These are phyloP conservation scores for Immersiporthe knoxdaviesiana DNA, from an alignment of 2,329 filamentous ascomycete genomes.

Conservation along the genomic window DNA sequence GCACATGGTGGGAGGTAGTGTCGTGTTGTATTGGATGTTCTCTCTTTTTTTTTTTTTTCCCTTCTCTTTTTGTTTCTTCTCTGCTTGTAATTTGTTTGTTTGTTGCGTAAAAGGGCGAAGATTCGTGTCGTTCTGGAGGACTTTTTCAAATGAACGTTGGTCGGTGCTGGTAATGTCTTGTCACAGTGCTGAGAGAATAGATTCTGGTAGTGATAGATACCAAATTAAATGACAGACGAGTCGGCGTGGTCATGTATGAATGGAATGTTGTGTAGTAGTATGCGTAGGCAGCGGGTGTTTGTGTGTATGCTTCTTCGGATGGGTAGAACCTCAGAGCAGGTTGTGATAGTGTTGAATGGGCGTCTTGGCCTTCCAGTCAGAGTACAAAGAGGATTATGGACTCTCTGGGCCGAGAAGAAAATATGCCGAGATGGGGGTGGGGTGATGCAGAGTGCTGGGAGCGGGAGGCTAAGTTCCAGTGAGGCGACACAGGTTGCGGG, in stretches of 20 bases:
- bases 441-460: constrained; percentile 27
- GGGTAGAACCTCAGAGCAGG: neutral
- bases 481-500: constrained; percentile 5
- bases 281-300: neutral
- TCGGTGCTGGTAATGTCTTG: too few species aligned
- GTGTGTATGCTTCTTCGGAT: neutral
- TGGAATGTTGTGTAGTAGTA: neutral
- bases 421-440: constrained; percentile 28
- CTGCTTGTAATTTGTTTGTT: neutral
- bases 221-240: neutral
- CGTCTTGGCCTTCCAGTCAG: neutral
- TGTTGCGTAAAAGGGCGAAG: neutral
- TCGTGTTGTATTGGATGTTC: neutral
- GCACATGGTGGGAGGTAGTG: constrained; percentile 44
- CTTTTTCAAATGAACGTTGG: neutral
- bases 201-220: neutral
- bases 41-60: neutral
- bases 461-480: constrained; percentile 19
- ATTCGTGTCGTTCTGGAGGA: neutral
- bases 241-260: neutral
- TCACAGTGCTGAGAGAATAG: too few species aligned
- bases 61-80: neutral
- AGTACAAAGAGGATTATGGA: constrained; percentile 18
- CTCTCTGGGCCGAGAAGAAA: constrained; percentile 20
- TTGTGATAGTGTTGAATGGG: too few species aligned